Evolutionary conservation across 208 protist species (phyloP).

Genomic region (Wallacemonas sp.): DNA sequence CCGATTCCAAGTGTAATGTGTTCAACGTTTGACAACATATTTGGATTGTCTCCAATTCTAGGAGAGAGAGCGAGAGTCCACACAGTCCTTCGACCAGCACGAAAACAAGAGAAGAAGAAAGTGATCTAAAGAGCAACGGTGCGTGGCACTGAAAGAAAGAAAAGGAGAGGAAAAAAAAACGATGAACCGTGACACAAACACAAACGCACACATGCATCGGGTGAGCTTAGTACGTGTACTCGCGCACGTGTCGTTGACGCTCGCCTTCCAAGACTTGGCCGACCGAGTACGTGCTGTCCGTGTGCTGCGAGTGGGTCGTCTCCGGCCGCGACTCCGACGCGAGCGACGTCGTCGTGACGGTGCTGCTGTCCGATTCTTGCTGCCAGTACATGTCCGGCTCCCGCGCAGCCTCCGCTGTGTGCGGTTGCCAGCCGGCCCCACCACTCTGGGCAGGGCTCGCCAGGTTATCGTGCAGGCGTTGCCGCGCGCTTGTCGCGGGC

Average conservation of each 20-base stretch:
- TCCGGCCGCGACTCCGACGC: neutral
- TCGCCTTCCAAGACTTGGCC: neutral
- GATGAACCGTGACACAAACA: neutral
- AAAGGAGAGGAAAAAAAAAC: neutral
- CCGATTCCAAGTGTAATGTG: too few species aligned
- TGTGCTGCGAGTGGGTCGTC: neutral
- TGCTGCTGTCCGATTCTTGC: neutral
- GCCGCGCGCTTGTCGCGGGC: neutral
- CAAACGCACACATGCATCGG: too few species aligned
- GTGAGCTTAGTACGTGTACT: constrained; percentile 11
- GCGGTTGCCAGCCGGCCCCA: too few species aligned
- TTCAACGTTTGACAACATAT: too few species aligned
- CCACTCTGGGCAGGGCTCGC: too few species aligned
- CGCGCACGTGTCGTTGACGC: neutral
- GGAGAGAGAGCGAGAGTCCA: too few species aligned
- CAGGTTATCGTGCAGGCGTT: constrained; percentile 8
- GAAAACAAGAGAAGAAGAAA: too few species aligned
- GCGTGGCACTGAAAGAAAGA: neutral
- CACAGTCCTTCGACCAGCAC: too few species aligned
- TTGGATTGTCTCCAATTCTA: too few species aligned
- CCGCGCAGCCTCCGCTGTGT: too few species aligned
- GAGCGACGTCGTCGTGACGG: constrained; percentile 9
- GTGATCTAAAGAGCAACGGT: too few species aligned
- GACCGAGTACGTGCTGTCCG: constrained; percentile 3
- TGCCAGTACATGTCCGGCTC: neutral